Conservation (phyloP, 495 filamentous ascomycete species). For the Neurospora sp. region DNA sequence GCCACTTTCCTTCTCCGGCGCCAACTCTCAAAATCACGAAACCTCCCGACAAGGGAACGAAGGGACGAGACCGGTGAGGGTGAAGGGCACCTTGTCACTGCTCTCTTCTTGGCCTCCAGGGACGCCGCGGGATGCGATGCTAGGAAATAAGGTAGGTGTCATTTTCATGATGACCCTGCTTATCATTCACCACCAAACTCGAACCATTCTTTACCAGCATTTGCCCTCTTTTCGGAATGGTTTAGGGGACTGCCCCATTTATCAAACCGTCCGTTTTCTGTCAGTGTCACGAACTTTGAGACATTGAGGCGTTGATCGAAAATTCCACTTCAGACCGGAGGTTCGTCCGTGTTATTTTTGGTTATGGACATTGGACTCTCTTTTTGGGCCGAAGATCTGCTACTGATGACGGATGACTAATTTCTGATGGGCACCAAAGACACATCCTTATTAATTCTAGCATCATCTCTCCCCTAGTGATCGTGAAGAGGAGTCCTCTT, state of each 20-base stretch:
- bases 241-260: background rate
- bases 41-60: background rate
- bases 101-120: background rate
- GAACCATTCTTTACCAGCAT: background rate
- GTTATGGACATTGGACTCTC: background rate
- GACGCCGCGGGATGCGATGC: background rate
- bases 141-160: background rate
- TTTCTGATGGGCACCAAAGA: background rate
- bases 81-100: background rate
- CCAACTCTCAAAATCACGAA: background rate
- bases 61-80: background rate
- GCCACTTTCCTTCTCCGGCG: background rate
- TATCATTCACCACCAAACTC: background rate
- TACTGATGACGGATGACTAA: background rate
- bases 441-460: background rate
- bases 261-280: background rate
- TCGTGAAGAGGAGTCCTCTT: background rate
- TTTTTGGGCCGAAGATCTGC: background rate
- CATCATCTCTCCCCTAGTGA: background rate
- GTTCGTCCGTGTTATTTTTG: background rate
- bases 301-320: background rate
- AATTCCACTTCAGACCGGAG: background rate
- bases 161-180: background rate
- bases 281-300: background rate
- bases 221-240: background rate